phyloP scores from a whole-genome alignment of 257 asterid genomes.

The Ilex asprella region DNA sequence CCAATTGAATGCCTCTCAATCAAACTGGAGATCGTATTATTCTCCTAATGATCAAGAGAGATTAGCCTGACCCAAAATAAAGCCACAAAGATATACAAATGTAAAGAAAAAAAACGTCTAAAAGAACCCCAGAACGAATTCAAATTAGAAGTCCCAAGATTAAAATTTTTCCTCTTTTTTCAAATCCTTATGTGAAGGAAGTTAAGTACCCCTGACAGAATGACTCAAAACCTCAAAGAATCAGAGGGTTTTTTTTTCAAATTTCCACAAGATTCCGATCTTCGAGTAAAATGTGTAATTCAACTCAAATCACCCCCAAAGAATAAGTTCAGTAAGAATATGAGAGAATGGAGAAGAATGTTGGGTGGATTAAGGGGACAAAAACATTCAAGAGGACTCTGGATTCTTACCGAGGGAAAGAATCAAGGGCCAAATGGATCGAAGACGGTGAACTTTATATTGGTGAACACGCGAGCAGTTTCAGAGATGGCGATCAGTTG shows the following conservation, averaged over 20 bases:
- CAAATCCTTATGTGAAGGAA: no score
- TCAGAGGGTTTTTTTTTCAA: background rate
- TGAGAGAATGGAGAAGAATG: conserved; percentile 3
- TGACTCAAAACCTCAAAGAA: conserved; percentile 6
- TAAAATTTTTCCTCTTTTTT: no score
- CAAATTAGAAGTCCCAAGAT: no score
- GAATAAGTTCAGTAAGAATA: background rate
- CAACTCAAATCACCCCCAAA: conserved; percentile 5
- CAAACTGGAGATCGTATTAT: background rate
- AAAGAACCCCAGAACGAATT: no score
- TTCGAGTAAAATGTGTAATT: background rate
- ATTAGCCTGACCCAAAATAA: conserved; percentile 5
- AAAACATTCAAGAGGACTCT: conserved; percentile 9
- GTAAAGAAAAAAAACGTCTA: no score
- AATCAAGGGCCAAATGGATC: conserved; percentile 37
- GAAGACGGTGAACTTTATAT: conserved; percentile 18
- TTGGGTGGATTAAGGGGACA: background rate
- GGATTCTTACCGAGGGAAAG: conserved; percentile 36
- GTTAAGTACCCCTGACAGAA: background rate
- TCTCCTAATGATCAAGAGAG: background rate
- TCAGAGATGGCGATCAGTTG: conserved; percentile 26
- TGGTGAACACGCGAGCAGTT: background rate
- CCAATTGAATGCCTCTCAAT: background rate
- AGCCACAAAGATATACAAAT: background rate
- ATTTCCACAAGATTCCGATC: background rate